Base-by-base conservation (phyloP, 768 basidiomycete species). In the Tricholoma furcatifolium region DNA sequence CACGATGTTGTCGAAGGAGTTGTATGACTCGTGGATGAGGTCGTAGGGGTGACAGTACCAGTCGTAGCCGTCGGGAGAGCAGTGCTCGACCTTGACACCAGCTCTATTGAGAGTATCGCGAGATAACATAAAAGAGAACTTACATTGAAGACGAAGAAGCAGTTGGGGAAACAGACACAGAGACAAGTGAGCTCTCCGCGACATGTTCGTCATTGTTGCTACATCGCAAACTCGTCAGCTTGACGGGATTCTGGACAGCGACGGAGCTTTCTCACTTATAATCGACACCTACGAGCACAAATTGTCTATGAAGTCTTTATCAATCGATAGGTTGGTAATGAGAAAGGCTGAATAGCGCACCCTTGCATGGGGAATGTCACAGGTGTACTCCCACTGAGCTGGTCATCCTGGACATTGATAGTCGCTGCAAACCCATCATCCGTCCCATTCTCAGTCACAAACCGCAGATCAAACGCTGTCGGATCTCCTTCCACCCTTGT, bases 181-280 rank as follows among this genome's bases (percentile, higher is more conserved):
- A 2, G 31, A 57, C 18, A 3, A 1, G 2, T 9, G n/a, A 14
- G 40, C 51, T 57, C 10, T 7, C 11, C 3, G 39, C 51, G 18
- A 57, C 44, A n/a, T 41, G 23, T 27, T 50, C 20, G 24, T 53
- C 15, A 11, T n/a, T 48, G n/a, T 44, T 15, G n/a, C 55, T 52
- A 17, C 17, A 39, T 34, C 24, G 20, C 44, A 43, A 9, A 43
- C 6, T n/a, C n/a, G 6, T 34, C 9, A 21, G 43, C 15, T 39
- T 1, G 17, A 11, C 7, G 1, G 38, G 21, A 23, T n/a, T 8
- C 21, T 43, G 11, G 5, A 12, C 34, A 31, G 8, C 14, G 31
- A 42, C 2, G 9, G 32, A 11, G 30, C 0, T 12, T 17, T 30
- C n/a, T 48, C 35, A 54, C 53, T 38, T 5, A 21, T 20, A 39